Evolutionary conservation across 805 yeast genomes (phyloP).

Genomic region (Metschnikowia anglica): DNA sequence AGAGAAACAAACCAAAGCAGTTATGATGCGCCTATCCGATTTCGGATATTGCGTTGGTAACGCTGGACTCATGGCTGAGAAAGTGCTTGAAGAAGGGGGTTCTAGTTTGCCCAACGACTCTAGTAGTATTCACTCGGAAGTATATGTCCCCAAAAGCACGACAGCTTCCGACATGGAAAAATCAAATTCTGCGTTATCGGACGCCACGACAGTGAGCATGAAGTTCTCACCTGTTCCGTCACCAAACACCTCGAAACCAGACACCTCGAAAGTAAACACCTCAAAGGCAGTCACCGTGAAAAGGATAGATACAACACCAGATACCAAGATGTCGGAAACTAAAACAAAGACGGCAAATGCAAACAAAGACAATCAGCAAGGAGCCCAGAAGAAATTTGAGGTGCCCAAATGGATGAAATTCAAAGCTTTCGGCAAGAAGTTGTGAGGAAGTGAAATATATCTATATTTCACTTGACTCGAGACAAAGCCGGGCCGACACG

Average conservation of each 20-base stretch:
- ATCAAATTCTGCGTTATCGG: not conserved
- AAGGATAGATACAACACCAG: no score
- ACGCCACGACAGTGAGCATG: not conserved
- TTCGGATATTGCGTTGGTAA: not conserved
- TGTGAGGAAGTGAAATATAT: not conserved
- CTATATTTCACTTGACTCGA: not conserved
- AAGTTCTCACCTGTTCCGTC: not conserved
- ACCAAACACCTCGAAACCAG: not conserved
- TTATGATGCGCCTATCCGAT: not conserved
- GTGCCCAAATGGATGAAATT: not conserved
- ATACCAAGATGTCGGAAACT: no score
- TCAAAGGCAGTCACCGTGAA: no score
- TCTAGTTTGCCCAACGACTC: not conserved
- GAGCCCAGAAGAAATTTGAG: not conserved
- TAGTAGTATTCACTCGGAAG: not conserved
- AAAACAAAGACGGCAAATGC: no score
- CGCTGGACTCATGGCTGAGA: not conserved
- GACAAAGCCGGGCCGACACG: not conserved
- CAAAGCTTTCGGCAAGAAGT: conserved; percentile 1
- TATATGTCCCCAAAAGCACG: not conserved
- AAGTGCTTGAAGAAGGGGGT: not conserved
- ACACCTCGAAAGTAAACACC: not conserved
- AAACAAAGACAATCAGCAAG: not conserved
- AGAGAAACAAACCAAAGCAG: not conserved
- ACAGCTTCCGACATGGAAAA: not conserved